Base-by-base conservation (phyloP, 768 basidiomycete species). In the Auriscalpium microsporum region DNA sequence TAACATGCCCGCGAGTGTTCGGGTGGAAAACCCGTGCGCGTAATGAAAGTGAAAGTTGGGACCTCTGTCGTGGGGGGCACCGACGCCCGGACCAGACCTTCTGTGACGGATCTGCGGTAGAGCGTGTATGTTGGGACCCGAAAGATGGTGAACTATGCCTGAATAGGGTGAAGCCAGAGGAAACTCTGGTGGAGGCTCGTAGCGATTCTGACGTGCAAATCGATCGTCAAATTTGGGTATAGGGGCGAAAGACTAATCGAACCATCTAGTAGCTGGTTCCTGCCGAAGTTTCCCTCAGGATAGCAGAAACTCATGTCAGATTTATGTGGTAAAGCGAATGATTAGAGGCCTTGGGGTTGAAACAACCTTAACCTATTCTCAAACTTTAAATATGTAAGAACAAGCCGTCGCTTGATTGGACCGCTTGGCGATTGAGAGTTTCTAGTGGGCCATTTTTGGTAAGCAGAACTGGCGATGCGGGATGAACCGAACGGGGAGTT, bases 131-230 rank as follows among this genome's bases (percentile, higher is more conserved):
- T 81, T 86, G 81, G 83, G 84, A 86, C 83, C 85, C 82, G 83
- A 86, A 87, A 86, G 83, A 86, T 86, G 84, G 84, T 86, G 84
- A 86, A 86, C 83, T 86, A 86, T 87, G 83, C 78, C 76, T 86
- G 84, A 83, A 82, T 84, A 87, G 84, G 84, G 84, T 78, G 83
- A 87, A 88, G 87, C 86, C 87, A 89, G 86, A 86, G 87, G 86
- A 89, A 89, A 90, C 87, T 86, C 86, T 88, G 87, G 85, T 89
- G 86, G 86, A 88, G 84, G 87, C 84, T 86, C 82, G 83, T 86
- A 89, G 87, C 86, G 82, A 84, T 90, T 88, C 87, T 90, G 87
- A 88, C 84, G 84, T 89, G 87, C 87, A 90, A 89, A 89, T 89
- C 86, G 83, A 87, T 89, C 83, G 86, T 88, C 83, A 76, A 86